These are phyloP conservation scores for Boletus reticuloceps DNA, from an alignment of 768 basidiomycete species.

Conservation along the genomic window DNA sequence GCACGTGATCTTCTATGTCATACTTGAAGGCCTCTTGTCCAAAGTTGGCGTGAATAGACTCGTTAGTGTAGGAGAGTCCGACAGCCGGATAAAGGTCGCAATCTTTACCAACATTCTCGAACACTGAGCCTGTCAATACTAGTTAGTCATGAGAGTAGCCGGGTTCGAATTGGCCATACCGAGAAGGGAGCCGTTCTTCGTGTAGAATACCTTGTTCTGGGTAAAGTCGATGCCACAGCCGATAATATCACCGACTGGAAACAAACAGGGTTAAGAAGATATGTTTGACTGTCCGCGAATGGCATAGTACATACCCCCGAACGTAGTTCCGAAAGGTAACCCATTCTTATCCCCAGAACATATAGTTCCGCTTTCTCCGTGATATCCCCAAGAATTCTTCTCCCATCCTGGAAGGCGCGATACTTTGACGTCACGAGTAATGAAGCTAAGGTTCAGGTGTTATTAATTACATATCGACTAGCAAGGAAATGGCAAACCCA, in stretches of 20 bases:
- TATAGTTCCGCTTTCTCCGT: slow-evolving; percentile 83
- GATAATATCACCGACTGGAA: slow-evolving; percentile 76
- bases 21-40: slow-evolving; percentile 82
- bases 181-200: slow-evolving; percentile 78
- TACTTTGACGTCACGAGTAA: slow-evolving; percentile 59
- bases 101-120: slow-evolving; percentile 67
- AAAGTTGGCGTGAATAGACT: slow-evolving; percentile 84
- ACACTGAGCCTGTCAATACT: slow-evolving; percentile 52
- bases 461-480: slow-evolving; percentile 1
- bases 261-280: slow-evolving; percentile 2
- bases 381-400: slow-evolving; percentile 84
- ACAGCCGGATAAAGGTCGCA: slow-evolving; percentile 81
- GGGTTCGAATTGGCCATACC: slow-evolving; percentile 37
- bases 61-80: slow-evolving; percentile 77
- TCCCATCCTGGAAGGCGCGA: slow-evolving; percentile 87
- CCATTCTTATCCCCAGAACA: slow-evolving; percentile 76
- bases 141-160: slow-evolving; percentile 10
- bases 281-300: neutral
- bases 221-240: slow-evolving; percentile 94
- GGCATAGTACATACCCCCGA: slow-evolving; percentile 56
- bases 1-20: slow-evolving; percentile 87
- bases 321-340: slow-evolving; percentile 71
- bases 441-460: slow-evolving; percentile 49
- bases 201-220: slow-evolving; percentile 78
- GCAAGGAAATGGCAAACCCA: slow-evolving; percentile 49